These are phyloP conservation scores for Linum usitatissimum DNA, from an alignment of 345 rosid genomes.

Conservation along the genomic window DNA sequence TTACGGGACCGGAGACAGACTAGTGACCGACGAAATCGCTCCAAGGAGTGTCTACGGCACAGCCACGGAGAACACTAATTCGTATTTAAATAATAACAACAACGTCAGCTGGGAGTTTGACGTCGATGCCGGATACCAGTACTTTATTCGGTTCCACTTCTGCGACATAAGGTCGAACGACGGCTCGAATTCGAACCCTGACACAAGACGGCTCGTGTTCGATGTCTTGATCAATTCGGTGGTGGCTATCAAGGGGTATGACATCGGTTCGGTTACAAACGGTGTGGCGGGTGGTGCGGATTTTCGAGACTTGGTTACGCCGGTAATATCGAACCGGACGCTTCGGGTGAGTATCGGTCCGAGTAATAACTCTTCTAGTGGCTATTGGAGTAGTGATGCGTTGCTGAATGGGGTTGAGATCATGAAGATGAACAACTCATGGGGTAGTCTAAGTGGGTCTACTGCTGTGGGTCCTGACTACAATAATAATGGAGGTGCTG, in stretches of 20 bases:
- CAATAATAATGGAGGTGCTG: constrained; percentile 11
- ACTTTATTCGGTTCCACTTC: constrained; percentile 74
- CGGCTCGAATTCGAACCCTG: constrained; percentile 17
- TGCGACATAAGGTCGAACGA: constrained; percentile 53
- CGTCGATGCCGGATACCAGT: constrained; percentile 53
- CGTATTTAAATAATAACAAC: constrained; percentile 23
- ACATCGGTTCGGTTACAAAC: constrained; percentile 23
- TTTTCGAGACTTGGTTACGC: constrained; percentile 43
- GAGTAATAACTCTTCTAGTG: not conserved
- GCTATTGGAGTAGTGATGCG: constrained; percentile 29
- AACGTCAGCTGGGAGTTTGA: constrained; percentile 72
- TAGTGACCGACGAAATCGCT: constrained; percentile 42
- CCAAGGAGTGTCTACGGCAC: constrained; percentile 70
- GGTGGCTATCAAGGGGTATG: constrained; percentile 30
- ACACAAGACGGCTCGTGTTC: constrained; percentile 40
- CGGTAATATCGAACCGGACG: constrained; percentile 16
- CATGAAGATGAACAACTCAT: constrained; percentile 65
- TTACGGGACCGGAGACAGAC: constrained; percentile 29
- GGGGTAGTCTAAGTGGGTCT: too few species aligned
- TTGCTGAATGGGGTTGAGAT: constrained; percentile 72
- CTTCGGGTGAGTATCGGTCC: constrained; percentile 42
- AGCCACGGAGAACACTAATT: constrained; percentile 46
- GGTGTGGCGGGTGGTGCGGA: constrained; percentile 39
- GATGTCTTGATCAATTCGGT: constrained; percentile 53
- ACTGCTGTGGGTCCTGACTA: too few species aligned